phyloP scores from a whole-genome alignment of 1,284 basidiomycete species.

The Gomphus bonarii region DNA sequence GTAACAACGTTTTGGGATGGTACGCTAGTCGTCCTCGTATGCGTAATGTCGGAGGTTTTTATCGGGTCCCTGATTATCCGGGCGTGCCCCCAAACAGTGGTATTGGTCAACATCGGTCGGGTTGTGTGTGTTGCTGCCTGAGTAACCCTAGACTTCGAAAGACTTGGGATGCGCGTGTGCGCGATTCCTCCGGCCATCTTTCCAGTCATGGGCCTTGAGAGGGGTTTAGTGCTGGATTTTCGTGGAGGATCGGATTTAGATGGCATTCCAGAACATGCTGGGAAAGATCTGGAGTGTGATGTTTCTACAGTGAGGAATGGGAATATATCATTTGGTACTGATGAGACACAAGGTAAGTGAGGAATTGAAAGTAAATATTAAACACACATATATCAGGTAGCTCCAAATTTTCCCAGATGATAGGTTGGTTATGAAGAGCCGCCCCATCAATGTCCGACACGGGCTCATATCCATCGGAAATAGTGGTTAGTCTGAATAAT shows the following conservation, averaged over 20 bases:
- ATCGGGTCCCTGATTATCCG: not conserved
- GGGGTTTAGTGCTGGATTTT: not conserved
- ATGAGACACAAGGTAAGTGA: not conserved
- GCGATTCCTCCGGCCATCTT: not conserved
- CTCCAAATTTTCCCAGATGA: not conserved
- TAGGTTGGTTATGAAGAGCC: not conserved
- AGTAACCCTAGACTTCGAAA: not conserved
- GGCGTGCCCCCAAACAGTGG: not conserved
- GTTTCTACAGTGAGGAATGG: not conserved
- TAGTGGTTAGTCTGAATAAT: slow-evolving; percentile 15
- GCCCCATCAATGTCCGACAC: not conserved
- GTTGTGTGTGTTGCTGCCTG: not conserved
- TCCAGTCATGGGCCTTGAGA: not conserved
- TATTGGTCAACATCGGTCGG: not conserved
- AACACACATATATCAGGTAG: slow-evolving; percentile 2
- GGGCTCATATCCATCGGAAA: not conserved
- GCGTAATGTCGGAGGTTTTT: not conserved
- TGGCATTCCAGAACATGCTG: not conserved
- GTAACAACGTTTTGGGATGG: not conserved
- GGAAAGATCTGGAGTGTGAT: not conserved
- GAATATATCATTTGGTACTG: not conserved
- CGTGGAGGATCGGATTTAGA: too few species aligned
- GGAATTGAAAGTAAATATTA: not conserved
- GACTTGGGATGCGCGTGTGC: not conserved
- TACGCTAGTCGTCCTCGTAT: not conserved